phyloP scores from a whole-genome alignment of 176 grass and related monocot genomes.

The Ampelocalamus luodianensis region DNA sequence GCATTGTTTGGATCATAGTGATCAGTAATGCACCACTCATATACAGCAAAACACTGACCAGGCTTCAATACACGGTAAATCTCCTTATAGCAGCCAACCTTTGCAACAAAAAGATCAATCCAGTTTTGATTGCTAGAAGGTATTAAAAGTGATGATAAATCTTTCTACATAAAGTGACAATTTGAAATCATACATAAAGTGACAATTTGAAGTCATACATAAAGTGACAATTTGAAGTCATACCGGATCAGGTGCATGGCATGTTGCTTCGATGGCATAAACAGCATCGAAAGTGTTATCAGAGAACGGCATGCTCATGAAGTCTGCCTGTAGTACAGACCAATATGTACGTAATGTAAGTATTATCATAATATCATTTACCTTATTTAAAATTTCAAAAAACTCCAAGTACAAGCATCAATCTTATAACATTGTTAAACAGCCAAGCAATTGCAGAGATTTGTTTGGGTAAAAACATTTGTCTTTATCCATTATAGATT shows the following conservation, averaged over 20 bases:
- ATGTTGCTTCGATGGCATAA: constrained; percentile 83
- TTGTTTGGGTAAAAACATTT: neutral
- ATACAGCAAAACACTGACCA: constrained; percentile 90
- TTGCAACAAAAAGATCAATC: constrained; percentile 42
- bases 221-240: neutral
- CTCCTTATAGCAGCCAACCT: constrained; percentile 98
- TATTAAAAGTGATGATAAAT: constrained; percentile 21
- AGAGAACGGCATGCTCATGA: constrained; percentile 83
- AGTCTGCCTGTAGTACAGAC: constrained; percentile 65
- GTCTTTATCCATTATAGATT: neutral
- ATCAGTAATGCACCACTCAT: constrained; percentile 95
- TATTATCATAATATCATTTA: constrained; percentile 3
- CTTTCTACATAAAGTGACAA: neutral
- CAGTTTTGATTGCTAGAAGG: neutral
- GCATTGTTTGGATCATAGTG: constrained; percentile 82
- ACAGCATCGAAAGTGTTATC: constrained; percentile 66
- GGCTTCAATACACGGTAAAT: constrained; percentile 90
- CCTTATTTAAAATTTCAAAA: neutral
- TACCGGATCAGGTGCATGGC: constrained; percentile 77
- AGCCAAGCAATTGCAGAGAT: constrained; percentile 5
- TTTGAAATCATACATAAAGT: constrained; percentile 48
- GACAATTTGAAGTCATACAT: neutral
- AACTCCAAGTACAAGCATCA: neutral
- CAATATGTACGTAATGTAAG: constrained; percentile 35
- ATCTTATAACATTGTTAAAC: constrained; percentile 31